Evolutionary conservation across 148 eudicot species (phyloP).

Genomic region (Fallopia convolvulus): DNA sequence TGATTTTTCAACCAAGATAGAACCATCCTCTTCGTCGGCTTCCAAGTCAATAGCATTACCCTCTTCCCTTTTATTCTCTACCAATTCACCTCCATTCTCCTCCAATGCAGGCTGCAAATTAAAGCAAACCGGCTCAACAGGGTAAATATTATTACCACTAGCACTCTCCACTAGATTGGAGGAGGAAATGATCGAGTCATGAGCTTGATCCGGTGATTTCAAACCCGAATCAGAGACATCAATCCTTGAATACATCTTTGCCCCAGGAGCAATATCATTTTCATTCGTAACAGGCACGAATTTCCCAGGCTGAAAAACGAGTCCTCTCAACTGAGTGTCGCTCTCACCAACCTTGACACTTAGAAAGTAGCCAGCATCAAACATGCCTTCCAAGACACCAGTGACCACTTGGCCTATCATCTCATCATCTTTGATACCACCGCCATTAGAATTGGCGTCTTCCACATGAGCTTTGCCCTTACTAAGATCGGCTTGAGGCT

Average conservation of each 20-base stretch:
- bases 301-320: conserved; percentile 13
- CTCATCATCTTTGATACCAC: not conserved
- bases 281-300: conserved; percentile 12
- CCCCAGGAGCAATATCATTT: conserved; percentile 13
- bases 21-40: not conserved
- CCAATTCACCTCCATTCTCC: not conserved
- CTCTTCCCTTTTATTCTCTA: not conserved
- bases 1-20: not conserved
- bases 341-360: conserved; percentile 11
- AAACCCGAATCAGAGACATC: conserved; percentile 1
- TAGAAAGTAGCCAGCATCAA: conserved; percentile 12
- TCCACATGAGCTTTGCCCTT: conserved; percentile 7
- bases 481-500: not conserved
- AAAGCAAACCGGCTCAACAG: not conserved
- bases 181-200: not conserved
- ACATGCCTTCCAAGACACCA: conserved; percentile 11
- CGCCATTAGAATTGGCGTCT: not conserved
- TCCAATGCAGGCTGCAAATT: not conserved
- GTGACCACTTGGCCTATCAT: conserved; percentile 14
- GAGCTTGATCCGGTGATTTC: not conserved
- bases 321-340: not conserved
- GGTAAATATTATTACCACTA: not conserved
- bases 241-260: conserved; percentile 12
- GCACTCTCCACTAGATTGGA: not conserved
- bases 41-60: not conserved